Evolutionary conservation across 129 eudicot species (phyloP).

Genomic region (Smallanthus sonchifolius): DNA sequence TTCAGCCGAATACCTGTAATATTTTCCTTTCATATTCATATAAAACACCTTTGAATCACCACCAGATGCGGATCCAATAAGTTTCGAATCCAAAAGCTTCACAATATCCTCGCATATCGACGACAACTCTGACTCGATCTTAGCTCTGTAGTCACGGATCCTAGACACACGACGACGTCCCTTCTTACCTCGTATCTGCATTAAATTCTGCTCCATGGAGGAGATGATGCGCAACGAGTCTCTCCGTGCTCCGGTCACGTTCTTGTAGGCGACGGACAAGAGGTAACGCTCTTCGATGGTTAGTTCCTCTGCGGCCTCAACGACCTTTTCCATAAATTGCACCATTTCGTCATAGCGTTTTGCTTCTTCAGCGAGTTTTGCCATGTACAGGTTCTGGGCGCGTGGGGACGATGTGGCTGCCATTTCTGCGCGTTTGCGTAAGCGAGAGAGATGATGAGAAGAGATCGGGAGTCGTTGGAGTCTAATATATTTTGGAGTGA

Average conservation of each 20-base stretch:
- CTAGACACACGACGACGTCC: conserved; percentile 61
- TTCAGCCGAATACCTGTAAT: conserved; percentile 73
- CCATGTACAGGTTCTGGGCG: conserved; percentile 79
- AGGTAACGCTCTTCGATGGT: conserved; percentile 86
- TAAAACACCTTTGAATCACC: conserved; percentile 78
- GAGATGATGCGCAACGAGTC: conserved; percentile 85
- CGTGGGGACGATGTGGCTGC: conserved; percentile 51
- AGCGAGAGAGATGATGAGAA: no score
- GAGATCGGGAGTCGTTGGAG: no score
- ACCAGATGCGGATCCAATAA: conserved; percentile 46
- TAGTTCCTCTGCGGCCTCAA: conserved; percentile 57
- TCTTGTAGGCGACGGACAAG: conserved; percentile 80
- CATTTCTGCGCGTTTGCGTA: conserved; percentile 1
- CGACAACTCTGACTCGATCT: conserved; percentile 67
- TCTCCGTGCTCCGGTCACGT: conserved; percentile 83
- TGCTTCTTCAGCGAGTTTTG: conserved; percentile 81
- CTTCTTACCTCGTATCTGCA: conserved; percentile 72
- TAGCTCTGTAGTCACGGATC: conserved; percentile 70
- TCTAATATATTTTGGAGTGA: no score
- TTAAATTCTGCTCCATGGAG: conserved; percentile 83
- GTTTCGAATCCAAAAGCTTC: conserved; percentile 57
- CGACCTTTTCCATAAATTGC: conserved; percentile 85
- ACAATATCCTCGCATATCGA: conserved; percentile 61
- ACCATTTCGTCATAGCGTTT: conserved; percentile 95
- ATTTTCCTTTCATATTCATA: conserved; percentile 89